Conservation (phyloP, 2,329 filamentous ascomycete genomes). For the Paraphaeosphaeria minitans region DNA sequence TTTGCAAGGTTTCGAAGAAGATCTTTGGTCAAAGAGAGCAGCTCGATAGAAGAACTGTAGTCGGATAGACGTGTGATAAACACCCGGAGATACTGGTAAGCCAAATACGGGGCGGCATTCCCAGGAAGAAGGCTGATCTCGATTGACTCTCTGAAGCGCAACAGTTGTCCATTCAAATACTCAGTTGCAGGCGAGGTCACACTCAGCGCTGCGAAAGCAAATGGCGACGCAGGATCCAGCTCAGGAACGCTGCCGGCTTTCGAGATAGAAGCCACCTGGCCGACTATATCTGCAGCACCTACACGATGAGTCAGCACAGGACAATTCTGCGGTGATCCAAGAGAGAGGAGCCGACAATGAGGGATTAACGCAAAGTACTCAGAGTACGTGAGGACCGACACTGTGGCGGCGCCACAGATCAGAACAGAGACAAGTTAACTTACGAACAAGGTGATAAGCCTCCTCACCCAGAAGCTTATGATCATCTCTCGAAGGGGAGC, state of each 20-base stretch:
- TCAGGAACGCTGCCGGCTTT: slow-evolving; percentile 38
- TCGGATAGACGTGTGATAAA: slow-evolving; percentile 38
- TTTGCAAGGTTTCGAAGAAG: slow-evolving; percentile 34
- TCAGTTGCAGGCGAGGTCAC: slow-evolving; percentile 31
- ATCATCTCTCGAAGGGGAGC: slow-evolving; percentile 38
- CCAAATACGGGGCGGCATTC: slow-evolving; percentile 41
- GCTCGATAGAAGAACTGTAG: slow-evolving; percentile 30
- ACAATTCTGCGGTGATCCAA: background rate
- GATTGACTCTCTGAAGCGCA: slow-evolving; percentile 39
- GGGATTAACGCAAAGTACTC: background rate
- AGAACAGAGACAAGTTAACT: slow-evolving; percentile 16
- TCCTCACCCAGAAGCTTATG: slow-evolving; percentile 38
- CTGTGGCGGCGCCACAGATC: background rate
- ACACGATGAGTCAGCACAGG: slow-evolving; percentile 4
- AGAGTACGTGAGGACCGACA: background rate
- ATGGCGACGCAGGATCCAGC: slow-evolving; percentile 36
- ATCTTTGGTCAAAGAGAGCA: slow-evolving; percentile 34
- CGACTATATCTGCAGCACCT: slow-evolving; percentile 41
- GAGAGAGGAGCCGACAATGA: background rate
- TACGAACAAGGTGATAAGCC: slow-evolving; percentile 44
- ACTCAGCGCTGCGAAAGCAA: slow-evolving; percentile 31
- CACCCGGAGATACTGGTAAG: slow-evolving; percentile 44
- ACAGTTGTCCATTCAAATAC: slow-evolving; percentile 38
- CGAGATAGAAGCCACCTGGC: slow-evolving; percentile 36
- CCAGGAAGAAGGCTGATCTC: slow-evolving; percentile 33